Conservation (phyloP, 208 protist species). For the Herpetomonas muscarum region DNA sequence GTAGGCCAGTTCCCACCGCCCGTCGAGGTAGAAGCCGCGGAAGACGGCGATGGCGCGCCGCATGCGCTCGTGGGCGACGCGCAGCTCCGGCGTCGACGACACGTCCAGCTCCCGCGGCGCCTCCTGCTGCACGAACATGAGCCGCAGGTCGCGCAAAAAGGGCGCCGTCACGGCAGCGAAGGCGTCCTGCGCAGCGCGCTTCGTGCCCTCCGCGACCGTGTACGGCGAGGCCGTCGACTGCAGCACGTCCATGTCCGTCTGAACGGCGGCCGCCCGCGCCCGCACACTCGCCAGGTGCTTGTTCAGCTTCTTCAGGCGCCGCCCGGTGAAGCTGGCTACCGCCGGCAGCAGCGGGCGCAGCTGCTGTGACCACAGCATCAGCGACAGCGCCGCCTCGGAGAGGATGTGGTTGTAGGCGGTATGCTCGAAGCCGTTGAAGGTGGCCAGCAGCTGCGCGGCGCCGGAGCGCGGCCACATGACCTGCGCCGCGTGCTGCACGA, state of each 20-base stretch:
- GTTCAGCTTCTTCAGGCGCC: constrained; percentile 7
- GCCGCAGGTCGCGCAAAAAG: constrained; percentile 47
- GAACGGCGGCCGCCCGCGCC: constrained; percentile 8
- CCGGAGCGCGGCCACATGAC: constrained; percentile 51
- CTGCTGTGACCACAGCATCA: constrained; percentile 65
- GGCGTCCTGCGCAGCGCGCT: constrained; percentile 20
- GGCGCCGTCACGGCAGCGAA: constrained; percentile 23
- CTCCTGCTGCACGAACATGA: constrained; percentile 22
- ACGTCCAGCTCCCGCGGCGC: constrained; percentile 18
- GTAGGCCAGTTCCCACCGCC: constrained; percentile 2
- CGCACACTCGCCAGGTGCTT: constrained; percentile 4
- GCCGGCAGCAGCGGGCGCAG: constrained; percentile 29
- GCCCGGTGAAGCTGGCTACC: constrained; percentile 4
- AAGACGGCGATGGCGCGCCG: constrained; percentile 9
- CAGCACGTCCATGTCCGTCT: constrained; percentile 17
- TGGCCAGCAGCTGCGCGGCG: constrained; percentile 23
- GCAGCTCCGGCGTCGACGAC: constrained; percentile 8
- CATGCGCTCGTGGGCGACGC: constrained; percentile 26
- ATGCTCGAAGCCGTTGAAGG: constrained; percentile 41
- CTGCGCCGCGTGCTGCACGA: constrained; percentile 35
- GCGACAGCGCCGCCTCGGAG: constrained; percentile 27
- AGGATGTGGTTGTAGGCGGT: constrained; percentile 23
- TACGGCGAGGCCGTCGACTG: constrained; percentile 18
- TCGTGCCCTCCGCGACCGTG: constrained; percentile 11
- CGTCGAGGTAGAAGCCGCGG: constrained; percentile 25